Conservation (phyloP, 768 basidiomycete species). For the Gloeostereum incarnatum region DNA sequence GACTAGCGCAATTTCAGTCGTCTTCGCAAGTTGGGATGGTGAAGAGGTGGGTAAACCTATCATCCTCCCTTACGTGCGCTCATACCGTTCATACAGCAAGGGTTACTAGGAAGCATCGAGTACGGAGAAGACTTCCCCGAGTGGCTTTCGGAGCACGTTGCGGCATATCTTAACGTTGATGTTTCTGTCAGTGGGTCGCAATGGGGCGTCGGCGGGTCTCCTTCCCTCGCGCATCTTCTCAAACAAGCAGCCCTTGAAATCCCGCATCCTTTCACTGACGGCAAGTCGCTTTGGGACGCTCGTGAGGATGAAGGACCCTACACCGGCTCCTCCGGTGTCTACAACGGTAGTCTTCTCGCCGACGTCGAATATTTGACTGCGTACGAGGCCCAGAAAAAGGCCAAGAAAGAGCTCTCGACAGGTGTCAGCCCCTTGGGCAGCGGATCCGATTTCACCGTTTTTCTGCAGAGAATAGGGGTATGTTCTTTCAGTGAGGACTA, state of each 20-base stretch:
- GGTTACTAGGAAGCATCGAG: conserved; percentile 81
- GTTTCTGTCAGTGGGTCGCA: conserved; percentile 53
- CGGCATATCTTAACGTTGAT: conserved; percentile 82
- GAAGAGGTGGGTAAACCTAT: conserved; percentile 37
- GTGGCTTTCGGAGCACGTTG: conserved; percentile 74
- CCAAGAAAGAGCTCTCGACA: conserved; percentile 21
- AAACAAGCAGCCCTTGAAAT: conserved; percentile 58
- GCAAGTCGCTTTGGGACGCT: conserved; percentile 76
- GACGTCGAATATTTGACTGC: conserved; percentile 33
- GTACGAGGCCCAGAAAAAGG: conserved; percentile 26
- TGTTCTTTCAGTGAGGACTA: not conserved
- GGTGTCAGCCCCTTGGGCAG: conserved; percentile 63
- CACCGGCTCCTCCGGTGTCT: conserved; percentile 12
- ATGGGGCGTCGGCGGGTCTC: conserved; percentile 26
- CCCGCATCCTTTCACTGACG: conserved; percentile 58
- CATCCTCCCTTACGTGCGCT: not conserved
- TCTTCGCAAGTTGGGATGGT: conserved; percentile 70
- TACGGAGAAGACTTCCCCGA: conserved; percentile 88
- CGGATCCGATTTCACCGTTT: conserved; percentile 88
- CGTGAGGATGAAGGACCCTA: conserved; percentile 49
- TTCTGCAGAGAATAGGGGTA: conserved; percentile 73
- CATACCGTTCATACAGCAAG: conserved; percentile 27
- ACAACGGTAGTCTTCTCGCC: conserved; percentile 15
- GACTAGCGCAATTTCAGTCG: conserved; percentile 21
- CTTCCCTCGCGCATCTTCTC: conserved; percentile 59